Evolutionary conservation across 331 rosid genomes (phyloP).

Genomic region (Acacia concinna): DNA sequence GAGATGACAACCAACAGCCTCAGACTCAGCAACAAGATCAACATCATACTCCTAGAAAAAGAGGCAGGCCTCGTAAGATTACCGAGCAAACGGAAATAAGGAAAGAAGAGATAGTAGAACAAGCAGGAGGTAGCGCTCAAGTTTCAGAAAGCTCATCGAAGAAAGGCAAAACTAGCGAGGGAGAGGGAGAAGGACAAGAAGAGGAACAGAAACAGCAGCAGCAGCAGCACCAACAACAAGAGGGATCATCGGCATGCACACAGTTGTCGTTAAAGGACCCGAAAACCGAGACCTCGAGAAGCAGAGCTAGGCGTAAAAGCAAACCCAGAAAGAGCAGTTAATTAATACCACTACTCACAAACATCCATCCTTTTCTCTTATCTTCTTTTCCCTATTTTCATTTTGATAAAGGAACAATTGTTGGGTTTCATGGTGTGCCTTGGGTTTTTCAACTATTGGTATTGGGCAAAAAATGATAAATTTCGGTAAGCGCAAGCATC

Average conservation of each 20-base stretch:
- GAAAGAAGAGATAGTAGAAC: constrained; percentile 6
- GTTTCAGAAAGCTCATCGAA: constrained; percentile 32
- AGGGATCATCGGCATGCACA: constrained; percentile 30
- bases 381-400: background rate
- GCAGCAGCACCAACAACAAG: constrained; percentile 18
- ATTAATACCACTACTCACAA: constrained; percentile 12
- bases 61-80: constrained; percentile 85
- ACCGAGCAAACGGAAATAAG: constrained; percentile 29
- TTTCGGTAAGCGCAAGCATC: background rate
- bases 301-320: constrained; percentile 68
- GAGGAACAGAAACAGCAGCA: background rate
- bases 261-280: constrained; percentile 30
- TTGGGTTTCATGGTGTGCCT: constrained; percentile 9
- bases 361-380: background rate
- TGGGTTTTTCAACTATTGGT: constrained; percentile 8
- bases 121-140: constrained; percentile 6
- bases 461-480: background rate
- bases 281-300: constrained; percentile 44
- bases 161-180: constrained; percentile 32
- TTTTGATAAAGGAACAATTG: background rate
- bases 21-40: constrained; percentile 13
- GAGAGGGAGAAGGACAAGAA: constrained; percentile 6
- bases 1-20: constrained; percentile 36
- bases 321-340: constrained; percentile 76
- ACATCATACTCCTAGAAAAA: constrained; percentile 58